Evolutionary conservation across 371 early-diverging fungal genomes (phyloP).

Genomic region (Mortierella sp.): DNA sequence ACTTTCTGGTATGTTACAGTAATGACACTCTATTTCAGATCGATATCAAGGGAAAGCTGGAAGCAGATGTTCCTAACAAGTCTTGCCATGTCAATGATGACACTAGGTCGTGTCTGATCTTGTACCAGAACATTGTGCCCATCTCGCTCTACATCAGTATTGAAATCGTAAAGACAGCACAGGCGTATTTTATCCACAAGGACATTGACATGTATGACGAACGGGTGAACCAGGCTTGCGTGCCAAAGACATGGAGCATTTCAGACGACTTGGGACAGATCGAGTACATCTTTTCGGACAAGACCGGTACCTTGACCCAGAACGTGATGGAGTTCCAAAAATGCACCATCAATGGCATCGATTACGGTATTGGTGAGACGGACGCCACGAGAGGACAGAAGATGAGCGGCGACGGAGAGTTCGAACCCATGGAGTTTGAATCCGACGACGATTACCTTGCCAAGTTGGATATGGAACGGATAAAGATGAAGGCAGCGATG

Average conservation of each 20-base stretch:
- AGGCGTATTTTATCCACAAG: slow-evolving; percentile 82
- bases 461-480: slow-evolving; percentile 40
- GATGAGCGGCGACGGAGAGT: slow-evolving; percentile 50
- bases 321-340: slow-evolving; percentile 94
- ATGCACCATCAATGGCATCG: slow-evolving; percentile 86
- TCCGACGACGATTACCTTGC: slow-evolving; percentile 26
- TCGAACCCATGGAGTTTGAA: slow-evolving; percentile 41
- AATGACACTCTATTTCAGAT: neutral
- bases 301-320: slow-evolving; percentile 96
- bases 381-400: slow-evolving; percentile 56
- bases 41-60: neutral
- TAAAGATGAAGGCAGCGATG: slow-evolving; percentile 53
- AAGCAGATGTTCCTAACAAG: neutral
- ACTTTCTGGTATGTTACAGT: slow-evolving; percentile 55
- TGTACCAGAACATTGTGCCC: slow-evolving; percentile 88
- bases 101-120: slow-evolving; percentile 73
- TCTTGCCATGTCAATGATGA: neutral
- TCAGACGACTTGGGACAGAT: slow-evolving; percentile 92
- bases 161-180: slow-evolving; percentile 87
- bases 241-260: slow-evolving; percentile 89
- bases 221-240: slow-evolving; percentile 78
- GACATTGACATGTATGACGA: slow-evolving; percentile 91
- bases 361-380: slow-evolving; percentile 75
- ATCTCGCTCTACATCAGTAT: slow-evolving; percentile 97
- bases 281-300: slow-evolving; percentile 98